These are phyloP conservation scores for Aspergillus cejpii DNA, from an alignment of 2,329 filamentous ascomycete genomes.

Conservation along the genomic window DNA sequence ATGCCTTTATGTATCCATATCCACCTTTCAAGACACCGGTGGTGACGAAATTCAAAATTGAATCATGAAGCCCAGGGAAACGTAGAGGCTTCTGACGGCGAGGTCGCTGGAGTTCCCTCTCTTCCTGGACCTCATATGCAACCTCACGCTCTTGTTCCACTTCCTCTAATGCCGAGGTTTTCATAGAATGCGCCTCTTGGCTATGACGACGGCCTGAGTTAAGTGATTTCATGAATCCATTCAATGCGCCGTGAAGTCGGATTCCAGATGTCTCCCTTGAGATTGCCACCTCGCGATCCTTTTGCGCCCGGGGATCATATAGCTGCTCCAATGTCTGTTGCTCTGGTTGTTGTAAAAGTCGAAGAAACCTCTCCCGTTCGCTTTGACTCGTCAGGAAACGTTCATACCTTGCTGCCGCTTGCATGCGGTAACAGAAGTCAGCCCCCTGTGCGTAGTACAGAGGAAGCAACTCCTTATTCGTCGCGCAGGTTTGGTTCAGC, in stretches of 20 bases:
- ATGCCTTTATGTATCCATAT: slow-evolving; percentile 2
- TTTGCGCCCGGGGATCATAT: slow-evolving; percentile 43
- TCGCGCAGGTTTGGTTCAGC: slow-evolving; percentile 56
- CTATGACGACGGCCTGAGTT: slow-evolving; percentile 26
- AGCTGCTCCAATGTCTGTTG: slow-evolving; percentile 53
- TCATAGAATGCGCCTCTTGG: slow-evolving; percentile 42
- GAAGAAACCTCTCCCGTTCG: slow-evolving; percentile 40
- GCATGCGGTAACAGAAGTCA: slow-evolving; percentile 53
- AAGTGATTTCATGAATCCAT: slow-evolving; percentile 32
- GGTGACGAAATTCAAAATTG: slow-evolving; percentile 31
- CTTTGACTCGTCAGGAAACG: slow-evolving; percentile 35
- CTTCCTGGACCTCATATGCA: slow-evolving; percentile 51
- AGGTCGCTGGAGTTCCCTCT: slow-evolving; percentile 51
- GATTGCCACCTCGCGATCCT: slow-evolving; percentile 8
- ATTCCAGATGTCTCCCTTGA: slow-evolving; percentile 1
- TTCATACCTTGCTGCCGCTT: slow-evolving; percentile 43
- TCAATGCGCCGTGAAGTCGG: slow-evolving; percentile 24
- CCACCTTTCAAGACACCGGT: not conserved
- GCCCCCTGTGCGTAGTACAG: slow-evolving; percentile 55
- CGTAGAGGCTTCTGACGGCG: slow-evolving; percentile 32
- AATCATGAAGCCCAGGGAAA: slow-evolving; percentile 45
- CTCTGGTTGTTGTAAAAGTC: slow-evolving; percentile 47
- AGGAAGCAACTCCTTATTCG: slow-evolving; percentile 53
- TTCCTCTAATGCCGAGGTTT: slow-evolving; percentile 53
- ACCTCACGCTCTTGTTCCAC: slow-evolving; percentile 54